A percentile compares a stretch with the other conserved stretches of the same genome.
phyloP scores from a whole-genome alignment of 129 eudicot genomes.

The Logfia minima region DNA sequence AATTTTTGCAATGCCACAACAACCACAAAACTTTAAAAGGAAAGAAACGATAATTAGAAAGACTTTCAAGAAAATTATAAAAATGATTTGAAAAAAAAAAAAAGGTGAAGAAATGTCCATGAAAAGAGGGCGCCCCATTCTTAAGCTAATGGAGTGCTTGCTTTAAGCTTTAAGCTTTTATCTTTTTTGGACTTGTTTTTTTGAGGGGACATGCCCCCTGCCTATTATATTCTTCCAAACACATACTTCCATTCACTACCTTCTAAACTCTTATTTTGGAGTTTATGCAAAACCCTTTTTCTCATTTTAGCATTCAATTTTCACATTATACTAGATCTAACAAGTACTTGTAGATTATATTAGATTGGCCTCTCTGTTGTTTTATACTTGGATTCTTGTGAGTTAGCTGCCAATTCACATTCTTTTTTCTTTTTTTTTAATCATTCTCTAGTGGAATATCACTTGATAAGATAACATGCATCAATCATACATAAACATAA shows the following conservation, averaged over 20 bases:
- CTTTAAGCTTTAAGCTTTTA: constrained; percentile 27
- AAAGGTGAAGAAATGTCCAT: constrained; percentile 7
- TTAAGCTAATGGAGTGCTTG: constrained; percentile 34
- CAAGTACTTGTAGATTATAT: constrained; percentile 42
- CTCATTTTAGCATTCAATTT: constrained; percentile 16
- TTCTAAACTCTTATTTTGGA: constrained; percentile 52
- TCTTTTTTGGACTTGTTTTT: constrained; percentile 31
- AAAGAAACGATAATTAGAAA: not conserved
- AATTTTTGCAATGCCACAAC: constrained; percentile 25
- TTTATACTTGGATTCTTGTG: constrained; percentile 54
- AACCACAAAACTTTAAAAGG: constrained; percentile 28
- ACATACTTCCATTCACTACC: constrained; percentile 65
- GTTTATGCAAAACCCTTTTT: constrained; percentile 31
- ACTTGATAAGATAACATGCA: constrained; percentile 19
- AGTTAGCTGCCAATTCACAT: constrained; percentile 45
- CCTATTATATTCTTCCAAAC: constrained; percentile 70
- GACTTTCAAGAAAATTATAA: not conserved
- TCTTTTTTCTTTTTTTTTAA: constrained; percentile 29
- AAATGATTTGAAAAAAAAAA: not conserved
- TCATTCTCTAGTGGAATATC: constrained; percentile 31
- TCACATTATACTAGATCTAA: constrained; percentile 18
- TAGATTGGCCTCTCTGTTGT: constrained; percentile 53
- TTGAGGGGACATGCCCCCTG: constrained; percentile 55
- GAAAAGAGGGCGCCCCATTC: constrained; percentile 48
- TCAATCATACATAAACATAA: not conserved